Evolutionary conservation across 352 stramenopile species (phyloP).

Genomic region (Blastocystis sp.): DNA sequence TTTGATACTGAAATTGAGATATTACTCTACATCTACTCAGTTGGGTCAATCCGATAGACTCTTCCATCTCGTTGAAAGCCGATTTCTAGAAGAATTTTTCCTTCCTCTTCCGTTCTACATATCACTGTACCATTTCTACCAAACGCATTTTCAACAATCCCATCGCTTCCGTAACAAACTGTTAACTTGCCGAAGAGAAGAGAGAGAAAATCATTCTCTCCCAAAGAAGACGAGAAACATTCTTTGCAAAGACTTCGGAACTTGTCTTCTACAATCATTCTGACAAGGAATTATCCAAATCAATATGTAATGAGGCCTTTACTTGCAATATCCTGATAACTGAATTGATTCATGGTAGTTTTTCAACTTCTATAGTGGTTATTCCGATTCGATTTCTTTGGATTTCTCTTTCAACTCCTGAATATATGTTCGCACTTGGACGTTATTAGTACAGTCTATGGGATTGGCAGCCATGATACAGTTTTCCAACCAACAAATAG

Average conservation of each 20-base stretch:
- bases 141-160: constrained; percentile 3
- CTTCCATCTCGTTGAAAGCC: neutral
- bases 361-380: constrained; percentile 61
- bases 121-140: neutral
- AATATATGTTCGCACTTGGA: too few species aligned
- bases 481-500: neutral
- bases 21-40: neutral
- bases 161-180: neutral
- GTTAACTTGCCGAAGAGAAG: neutral
- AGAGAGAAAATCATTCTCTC: neutral
- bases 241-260: constrained; percentile 41
- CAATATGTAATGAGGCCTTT: too few species aligned
- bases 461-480: too few species aligned
- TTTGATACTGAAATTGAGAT: constrained; percentile 5
- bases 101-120: constrained; percentile 6
- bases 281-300: too few species aligned
- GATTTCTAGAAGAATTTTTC: neutral
- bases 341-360: neutral
- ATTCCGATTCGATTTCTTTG: too few species aligned
- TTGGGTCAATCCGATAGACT: neutral
- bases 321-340: neutral
- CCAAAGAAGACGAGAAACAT: constrained; percentile 3
- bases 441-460: too few species aligned
- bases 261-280: neutral
- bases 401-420: too few species aligned